phyloP scores from a whole-genome alignment of 257 asterid species.

The Nyctanthes arbortristis region DNA sequence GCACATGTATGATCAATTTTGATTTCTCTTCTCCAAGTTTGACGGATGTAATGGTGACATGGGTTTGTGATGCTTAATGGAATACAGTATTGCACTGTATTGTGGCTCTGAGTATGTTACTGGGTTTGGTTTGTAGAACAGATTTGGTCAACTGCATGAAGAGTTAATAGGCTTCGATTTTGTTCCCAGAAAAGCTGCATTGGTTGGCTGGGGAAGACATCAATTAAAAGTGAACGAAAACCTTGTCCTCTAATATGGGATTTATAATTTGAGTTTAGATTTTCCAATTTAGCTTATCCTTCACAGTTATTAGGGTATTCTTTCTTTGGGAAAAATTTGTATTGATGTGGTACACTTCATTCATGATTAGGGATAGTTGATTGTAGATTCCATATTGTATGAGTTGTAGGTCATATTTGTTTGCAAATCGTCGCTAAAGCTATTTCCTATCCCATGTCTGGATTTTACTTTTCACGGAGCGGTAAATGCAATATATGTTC shows the following conservation, averaged over 20 bases:
- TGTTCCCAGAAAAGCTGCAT: background rate
- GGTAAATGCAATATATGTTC: background rate
- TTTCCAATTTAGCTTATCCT: too few relatives aligned
- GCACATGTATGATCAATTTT: background rate
- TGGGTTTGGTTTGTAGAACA: conserved; percentile 10
- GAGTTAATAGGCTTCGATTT: background rate
- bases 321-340: background rate
- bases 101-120: background rate
- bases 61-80: background rate
- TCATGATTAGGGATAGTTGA: background rate
- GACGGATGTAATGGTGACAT: background rate
- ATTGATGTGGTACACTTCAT: background rate
- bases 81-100: background rate
- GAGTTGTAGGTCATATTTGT: background rate
- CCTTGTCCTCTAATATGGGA: background rate
- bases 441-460: conserved; percentile 2
- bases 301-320: too few relatives aligned
- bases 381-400: background rate
- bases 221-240: background rate
- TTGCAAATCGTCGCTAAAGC: background rate
- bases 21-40: background rate
- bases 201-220: background rate
- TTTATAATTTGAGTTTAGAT: background rate
- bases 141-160: background rate
- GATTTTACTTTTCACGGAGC: conserved; percentile 8